Base-by-base conservation (phyloP, 2,329 filamentous ascomycete species). In the Claviceps spartinae region DNA sequence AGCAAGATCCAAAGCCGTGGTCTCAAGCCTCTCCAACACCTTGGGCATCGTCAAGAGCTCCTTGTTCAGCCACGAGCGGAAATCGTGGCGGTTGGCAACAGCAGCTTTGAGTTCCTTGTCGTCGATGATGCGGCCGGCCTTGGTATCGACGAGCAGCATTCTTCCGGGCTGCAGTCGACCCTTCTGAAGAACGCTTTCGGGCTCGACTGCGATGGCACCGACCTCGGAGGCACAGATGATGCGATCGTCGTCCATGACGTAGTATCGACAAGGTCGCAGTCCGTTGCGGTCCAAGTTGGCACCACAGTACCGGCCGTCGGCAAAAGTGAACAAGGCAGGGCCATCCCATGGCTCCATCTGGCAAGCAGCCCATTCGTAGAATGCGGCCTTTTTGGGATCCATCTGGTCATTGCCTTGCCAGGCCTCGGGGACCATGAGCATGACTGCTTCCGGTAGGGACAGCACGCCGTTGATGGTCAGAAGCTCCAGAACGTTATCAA, bases 331-430 rank as follows among this genome's bases (percentile, higher is more conserved):
- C 36, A 97, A 81, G 52, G 91, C 91, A 37, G 91, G 91, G 18
- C 91, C 91, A 69, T 97, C 91, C 91, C 91, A 97, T 16, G 91
- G 90, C 74, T 97, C 91, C 91, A 97, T 97, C 76, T 95, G 86
- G 69, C 91, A 97, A 59, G 89, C 90, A 62, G 91, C 91, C 89
- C 91, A 97, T 69, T 97, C 90, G 71, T 97, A 97, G 72, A 96
- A 97, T 49, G 91, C 91, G 54, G 90, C 87, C 73, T 97, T 97
- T 63, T 88, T 86, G 52, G 89, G 88, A 62, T 96, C 90, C 85
- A 97, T 95, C 54, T 82, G 76, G 40, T 82, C 75, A 69, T 96
- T 96, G 55, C 90, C 91, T 70, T 97, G 89, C 91, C 91, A 97
- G 55, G 91, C 91, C 71, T 97, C 91, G 22, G 91, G 91, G 48